Percentiles rank a stretch among this genome's conserved stretches.
Evolutionary conservation across 768 basidiomycete genomes (phyloP).

Genomic region (Russula emetica): DNA sequence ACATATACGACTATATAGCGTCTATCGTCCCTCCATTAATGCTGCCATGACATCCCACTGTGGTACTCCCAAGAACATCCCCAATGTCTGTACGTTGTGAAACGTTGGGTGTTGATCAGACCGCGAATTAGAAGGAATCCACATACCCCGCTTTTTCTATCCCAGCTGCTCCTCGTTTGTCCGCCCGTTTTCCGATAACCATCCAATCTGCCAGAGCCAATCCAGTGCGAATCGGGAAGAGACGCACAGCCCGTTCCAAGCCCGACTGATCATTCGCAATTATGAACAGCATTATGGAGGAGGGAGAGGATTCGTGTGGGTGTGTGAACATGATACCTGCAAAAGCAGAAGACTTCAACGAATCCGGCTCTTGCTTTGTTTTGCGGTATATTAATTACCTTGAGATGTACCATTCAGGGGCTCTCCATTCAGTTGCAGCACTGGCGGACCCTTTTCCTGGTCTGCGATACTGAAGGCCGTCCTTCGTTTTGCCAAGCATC

Average conservation of each 20-base stretch:
- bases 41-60: conserved; percentile 35
- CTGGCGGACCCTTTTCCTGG: conserved; percentile 1
- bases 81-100: conserved; percentile 34
- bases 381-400: conserved; percentile 26
- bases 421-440: conserved; percentile 18
- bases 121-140: conserved; percentile 30
- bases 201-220: conserved; percentile 76
- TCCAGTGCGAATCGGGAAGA: conserved; percentile 86
- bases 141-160: conserved; percentile 72
- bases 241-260: conserved; percentile 60
- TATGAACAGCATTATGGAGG: conserved; percentile 50
- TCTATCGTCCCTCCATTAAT: conserved; percentile 35
- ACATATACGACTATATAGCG: conserved; percentile 38
- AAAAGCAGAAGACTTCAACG: background rate
- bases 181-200: conserved; percentile 50
- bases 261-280: conserved; percentile 52
- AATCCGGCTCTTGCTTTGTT: background rate
- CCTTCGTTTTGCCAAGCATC: conserved; percentile 22
- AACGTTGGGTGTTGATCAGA: conserved; percentile 18
- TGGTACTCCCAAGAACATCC: conserved; percentile 36
- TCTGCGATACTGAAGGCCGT: conserved; percentile 28
- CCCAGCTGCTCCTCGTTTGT: conserved; percentile 64
- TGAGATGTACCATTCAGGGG: conserved; percentile 7
- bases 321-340: conserved; percentile 60
- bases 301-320: conserved; percentile 47